A percentile compares a stretch with the other conserved stretches of the same genome.
Evolutionary conservation across 169 alveolate species (phyloP).

Genomic region (Toxoplasma gondii): DNA sequence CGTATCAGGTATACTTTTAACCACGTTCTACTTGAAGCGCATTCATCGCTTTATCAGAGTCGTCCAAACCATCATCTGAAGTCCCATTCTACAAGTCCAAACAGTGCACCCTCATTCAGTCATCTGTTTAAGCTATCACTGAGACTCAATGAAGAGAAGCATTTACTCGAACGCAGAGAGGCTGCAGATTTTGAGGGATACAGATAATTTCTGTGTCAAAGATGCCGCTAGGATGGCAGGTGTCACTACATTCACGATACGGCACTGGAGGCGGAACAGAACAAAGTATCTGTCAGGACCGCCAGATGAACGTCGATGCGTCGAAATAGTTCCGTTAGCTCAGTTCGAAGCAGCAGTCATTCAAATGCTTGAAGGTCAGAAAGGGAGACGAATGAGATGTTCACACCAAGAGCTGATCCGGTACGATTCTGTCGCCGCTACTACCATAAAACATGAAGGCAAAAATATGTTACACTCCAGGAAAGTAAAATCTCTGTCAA

Average conservation of each 20-base stretch:
- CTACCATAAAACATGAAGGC: neutral
- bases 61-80: no score
- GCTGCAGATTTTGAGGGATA: neutral
- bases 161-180: slow-evolving; percentile 11
- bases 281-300: neutral
- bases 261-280: slow-evolving; percentile 14
- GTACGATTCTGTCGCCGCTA: neutral
- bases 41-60: no score
- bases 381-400: neutral
- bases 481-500: neutral
- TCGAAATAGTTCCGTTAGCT: neutral
- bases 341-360: neutral
- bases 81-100: no score
- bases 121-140: no score
- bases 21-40: no score
- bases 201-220: neutral
- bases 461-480: neutral
- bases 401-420: neutral
- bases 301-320: neutral
- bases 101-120: no score
- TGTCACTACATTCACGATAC: slow-evolving; percentile 18
- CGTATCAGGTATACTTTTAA: no score
- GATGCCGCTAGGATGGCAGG: slow-evolving; percentile 22
- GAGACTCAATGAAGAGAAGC: neutral
- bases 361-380: neutral